phyloP scores from a whole-genome alignment of 352 stramenopile genomes.

The Pythium brassicae region DNA sequence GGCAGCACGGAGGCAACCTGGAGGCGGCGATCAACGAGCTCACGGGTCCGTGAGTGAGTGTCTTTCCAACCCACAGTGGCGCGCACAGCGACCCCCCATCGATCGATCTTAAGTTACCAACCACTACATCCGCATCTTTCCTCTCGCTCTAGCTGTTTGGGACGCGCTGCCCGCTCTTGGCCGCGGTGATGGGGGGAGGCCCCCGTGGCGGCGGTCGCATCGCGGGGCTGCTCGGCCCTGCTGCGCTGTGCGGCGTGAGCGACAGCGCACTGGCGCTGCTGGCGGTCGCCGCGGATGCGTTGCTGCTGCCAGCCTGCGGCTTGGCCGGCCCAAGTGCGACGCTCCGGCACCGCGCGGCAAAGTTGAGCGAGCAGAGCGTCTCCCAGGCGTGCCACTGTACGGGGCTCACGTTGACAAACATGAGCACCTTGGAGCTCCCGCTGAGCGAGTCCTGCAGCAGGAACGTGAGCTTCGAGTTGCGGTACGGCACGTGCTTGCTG shows the following conservation, averaged over 20 bases:
- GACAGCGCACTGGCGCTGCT: constrained; percentile 26
- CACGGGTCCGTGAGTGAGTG: constrained; percentile 30
- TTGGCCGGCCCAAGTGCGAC: constrained; percentile 87
- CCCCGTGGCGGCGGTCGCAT: background rate
- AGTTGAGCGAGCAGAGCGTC: constrained; percentile 90
- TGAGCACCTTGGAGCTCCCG: constrained; percentile 79
- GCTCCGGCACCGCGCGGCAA: constrained; percentile 83
- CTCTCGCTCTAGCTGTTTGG: background rate
- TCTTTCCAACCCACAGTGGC: too few relatives aligned
- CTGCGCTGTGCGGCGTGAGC: constrained; percentile 1
- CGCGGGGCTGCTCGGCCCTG: background rate
- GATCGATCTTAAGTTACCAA: background rate
- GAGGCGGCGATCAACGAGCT: constrained; percentile 57
- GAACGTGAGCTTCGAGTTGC: constrained; percentile 95
- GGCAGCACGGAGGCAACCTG: constrained; percentile 50
- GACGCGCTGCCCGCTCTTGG: background rate
- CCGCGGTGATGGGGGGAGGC: background rate
- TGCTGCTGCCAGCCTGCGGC: constrained; percentile 16
- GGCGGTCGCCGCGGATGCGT: constrained; percentile 2
- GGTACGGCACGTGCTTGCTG: constrained; percentile 94
- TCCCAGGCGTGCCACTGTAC: constrained; percentile 87
- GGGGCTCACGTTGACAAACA: constrained; percentile 87
- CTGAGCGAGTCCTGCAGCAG: constrained; percentile 80
- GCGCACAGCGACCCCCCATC: too few relatives aligned
- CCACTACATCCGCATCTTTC: too few relatives aligned